Evolutionary conservation across 148 eudicot species (phyloP).

Genomic region (Spergularia marina): DNA sequence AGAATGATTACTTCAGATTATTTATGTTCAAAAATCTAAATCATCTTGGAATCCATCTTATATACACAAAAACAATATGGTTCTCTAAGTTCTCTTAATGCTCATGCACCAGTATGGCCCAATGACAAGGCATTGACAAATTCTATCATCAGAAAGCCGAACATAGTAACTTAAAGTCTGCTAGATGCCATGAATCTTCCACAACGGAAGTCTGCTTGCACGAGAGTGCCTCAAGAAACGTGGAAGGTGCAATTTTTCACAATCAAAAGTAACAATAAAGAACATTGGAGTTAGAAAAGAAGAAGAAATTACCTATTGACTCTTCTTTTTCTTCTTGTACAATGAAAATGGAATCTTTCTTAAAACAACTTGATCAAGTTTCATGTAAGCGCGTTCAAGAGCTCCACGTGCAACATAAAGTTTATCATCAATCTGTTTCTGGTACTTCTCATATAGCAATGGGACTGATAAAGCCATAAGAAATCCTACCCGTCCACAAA

Average conservation of each 20-base stretch:
- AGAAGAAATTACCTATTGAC: constrained; percentile 61
- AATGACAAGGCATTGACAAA: too few relatives aligned
- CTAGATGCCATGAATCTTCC: not conserved
- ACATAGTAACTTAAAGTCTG: too few relatives aligned
- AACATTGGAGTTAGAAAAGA: constrained; percentile 4
- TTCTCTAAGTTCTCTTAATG: too few relatives aligned
- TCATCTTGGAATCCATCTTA: not conserved
- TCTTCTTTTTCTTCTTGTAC: constrained; percentile 68
- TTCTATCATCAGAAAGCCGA: too few relatives aligned
- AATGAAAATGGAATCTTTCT: constrained; percentile 50
- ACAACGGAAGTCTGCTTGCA: not conserved
- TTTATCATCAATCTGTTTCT: constrained; percentile 66
- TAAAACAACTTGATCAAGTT: constrained; percentile 49
- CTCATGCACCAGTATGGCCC: too few relatives aligned
- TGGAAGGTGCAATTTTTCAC: not conserved
- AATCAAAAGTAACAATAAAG: not conserved
- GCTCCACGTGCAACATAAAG: constrained; percentile 36
- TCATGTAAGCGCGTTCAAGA: constrained; percentile 43
- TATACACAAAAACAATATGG: not conserved
- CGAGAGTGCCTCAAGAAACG: not conserved
- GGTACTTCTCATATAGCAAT: constrained; percentile 71
- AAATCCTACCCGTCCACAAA: constrained; percentile 41
- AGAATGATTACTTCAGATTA: not conserved
- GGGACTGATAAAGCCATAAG: constrained; percentile 80
- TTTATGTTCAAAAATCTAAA: not conserved